A percentile compares a stretch with the other conserved stretches of the same genome.
These are phyloP conservation scores for Bjerkandera adusta DNA, from an alignment of 1,284 basidiomycete species.

Conservation along the genomic window DNA sequence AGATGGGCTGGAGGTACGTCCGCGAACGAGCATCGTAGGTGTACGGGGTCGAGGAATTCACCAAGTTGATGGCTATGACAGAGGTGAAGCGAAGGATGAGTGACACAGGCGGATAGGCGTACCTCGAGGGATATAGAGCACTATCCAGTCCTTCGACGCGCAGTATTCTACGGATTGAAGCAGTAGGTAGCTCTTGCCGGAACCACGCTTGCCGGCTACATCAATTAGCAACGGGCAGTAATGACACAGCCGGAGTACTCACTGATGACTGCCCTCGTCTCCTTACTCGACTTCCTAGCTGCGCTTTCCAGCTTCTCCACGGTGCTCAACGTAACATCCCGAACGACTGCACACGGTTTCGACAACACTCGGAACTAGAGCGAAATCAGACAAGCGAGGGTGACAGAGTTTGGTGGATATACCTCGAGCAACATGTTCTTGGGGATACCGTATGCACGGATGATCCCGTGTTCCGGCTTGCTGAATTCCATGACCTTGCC, in stretches of 20 bases:
- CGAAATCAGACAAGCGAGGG: slow-evolving; percentile 2
- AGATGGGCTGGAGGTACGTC: slow-evolving; percentile 78
- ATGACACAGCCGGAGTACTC: slow-evolving; percentile 25
- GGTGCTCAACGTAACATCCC: slow-evolving; percentile 56
- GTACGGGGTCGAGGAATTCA: slow-evolving; percentile 79
- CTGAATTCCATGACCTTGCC: slow-evolving; percentile 44
- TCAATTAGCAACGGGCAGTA: slow-evolving; percentile 8
- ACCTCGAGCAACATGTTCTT: slow-evolving; percentile 66
- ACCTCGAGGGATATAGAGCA: slow-evolving; percentile 88
- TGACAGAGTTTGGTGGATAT: slow-evolving; percentile 7
- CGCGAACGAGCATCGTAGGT: slow-evolving; percentile 74
- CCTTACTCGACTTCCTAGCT: slow-evolving; percentile 37
- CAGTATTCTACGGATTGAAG: slow-evolving; percentile 82
- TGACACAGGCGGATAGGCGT: slow-evolving; percentile 16
- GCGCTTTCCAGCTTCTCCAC: slow-evolving; percentile 50
- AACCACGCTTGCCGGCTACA: slow-evolving; percentile 73
- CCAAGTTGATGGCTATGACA: slow-evolving; percentile 58
- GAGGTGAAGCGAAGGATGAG: background rate
- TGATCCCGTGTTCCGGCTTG: slow-evolving; percentile 44
- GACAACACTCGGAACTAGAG: slow-evolving; percentile 66
- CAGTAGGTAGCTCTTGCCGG: slow-evolving; percentile 83
- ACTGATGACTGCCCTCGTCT: slow-evolving; percentile 63
- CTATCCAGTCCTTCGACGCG: slow-evolving; percentile 73
- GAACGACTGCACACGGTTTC: slow-evolving; percentile 63
- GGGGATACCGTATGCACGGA: slow-evolving; percentile 63